phyloP scores from a whole-genome alignment of 78 protist species.

The Protostelium mycophagum region DNA sequence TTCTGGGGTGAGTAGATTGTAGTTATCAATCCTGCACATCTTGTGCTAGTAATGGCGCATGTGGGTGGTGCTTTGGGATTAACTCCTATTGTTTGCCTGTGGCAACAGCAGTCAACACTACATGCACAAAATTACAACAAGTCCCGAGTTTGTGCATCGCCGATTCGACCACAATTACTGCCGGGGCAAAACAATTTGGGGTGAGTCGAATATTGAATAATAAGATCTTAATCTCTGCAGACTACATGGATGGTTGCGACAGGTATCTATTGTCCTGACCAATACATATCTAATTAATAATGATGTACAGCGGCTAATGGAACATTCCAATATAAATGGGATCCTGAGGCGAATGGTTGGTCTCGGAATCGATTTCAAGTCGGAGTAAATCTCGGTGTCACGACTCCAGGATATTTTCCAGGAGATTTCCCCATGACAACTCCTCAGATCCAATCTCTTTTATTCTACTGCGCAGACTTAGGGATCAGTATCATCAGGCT shows the following conservation, averaged over 20 bases:
- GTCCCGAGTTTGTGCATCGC: background rate
- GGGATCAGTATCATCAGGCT: background rate
- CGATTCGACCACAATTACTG: background rate
- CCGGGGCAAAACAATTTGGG: background rate
- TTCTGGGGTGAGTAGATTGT: background rate
- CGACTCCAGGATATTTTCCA: background rate
- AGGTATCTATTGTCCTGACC: background rate
- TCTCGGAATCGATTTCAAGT: background rate
- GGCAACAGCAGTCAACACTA: background rate
- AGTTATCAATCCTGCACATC: background rate
- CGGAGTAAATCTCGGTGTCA: background rate
- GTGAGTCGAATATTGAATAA: background rate
- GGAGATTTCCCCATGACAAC: background rate
- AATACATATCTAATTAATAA: no score
- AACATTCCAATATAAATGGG: background rate
- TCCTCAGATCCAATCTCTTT: background rate
- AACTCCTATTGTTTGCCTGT: background rate
- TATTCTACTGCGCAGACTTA: background rate
- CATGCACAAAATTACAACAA: background rate
- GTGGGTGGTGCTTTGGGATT: background rate
- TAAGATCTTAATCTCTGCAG: background rate
- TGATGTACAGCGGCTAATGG: background rate
- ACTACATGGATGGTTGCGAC: background rate
- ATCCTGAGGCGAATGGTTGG: background rate
- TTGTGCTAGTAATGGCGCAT: background rate